phyloP scores from a whole-genome alignment of 1,139 yeast genomes.

The Yamadazyma membranifaciens region DNA sequence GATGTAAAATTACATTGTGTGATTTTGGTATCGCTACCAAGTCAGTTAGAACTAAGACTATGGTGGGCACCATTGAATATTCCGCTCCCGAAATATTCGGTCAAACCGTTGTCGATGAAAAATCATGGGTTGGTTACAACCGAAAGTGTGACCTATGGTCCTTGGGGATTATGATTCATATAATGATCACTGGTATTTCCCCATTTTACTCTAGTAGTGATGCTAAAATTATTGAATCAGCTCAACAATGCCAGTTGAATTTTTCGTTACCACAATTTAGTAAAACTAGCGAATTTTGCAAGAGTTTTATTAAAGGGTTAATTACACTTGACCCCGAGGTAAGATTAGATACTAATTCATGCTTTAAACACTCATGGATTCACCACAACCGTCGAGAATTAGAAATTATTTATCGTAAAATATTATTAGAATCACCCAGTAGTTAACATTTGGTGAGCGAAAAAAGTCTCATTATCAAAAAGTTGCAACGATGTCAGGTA shows the following conservation, averaged over 20 bases:
- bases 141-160: slow-evolving; percentile 69
- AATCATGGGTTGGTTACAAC: slow-evolving; percentile 39
- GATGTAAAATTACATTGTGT: slow-evolving; percentile 52
- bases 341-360: slow-evolving; percentile 31
- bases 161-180: slow-evolving; percentile 56
- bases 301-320: slow-evolving; percentile 40
- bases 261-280: slow-evolving; percentile 42
- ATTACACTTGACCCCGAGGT: slow-evolving; percentile 35
- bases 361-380: slow-evolving; percentile 47
- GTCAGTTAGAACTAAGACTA: slow-evolving; percentile 44
- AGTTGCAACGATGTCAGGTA: background rate
- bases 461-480: background rate
- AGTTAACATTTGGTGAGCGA: background rate
- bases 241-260: slow-evolving; percentile 39
- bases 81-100: slow-evolving; percentile 56
- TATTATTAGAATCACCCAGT: background rate
- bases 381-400: slow-evolving; percentile 15
- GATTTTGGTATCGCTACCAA: slow-evolving; percentile 68
- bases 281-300: slow-evolving; percentile 36
- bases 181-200: slow-evolving; percentile 56
- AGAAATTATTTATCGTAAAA: slow-evolving; percentile 15
- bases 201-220: slow-evolving; percentile 54
- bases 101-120: slow-evolving; percentile 2
- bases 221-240: slow-evolving; percentile 34
- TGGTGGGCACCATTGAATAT: slow-evolving; percentile 68